Percentiles rank a stretch among this genome's conserved stretches.
Conservation (phyloP, 257 asterid genomes). For the Solanum peruvianum region DNA sequence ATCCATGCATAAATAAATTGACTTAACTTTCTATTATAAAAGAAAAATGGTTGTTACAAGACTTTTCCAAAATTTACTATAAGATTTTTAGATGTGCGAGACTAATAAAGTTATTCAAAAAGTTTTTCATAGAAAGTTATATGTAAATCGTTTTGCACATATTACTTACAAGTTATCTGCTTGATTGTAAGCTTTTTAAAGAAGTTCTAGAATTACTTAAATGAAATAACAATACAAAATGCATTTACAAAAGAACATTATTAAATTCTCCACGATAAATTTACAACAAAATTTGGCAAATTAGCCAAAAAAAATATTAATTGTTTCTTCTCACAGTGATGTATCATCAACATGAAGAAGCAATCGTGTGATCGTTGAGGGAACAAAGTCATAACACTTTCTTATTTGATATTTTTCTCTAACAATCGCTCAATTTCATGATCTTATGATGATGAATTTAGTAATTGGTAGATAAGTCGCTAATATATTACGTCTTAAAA, state of each 20-base stretch:
- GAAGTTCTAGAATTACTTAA: too few species aligned
- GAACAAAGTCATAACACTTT: too few species aligned
- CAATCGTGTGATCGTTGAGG: background rate
- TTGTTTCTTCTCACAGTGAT: background rate
- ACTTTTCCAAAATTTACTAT: too few species aligned
- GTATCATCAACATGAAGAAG: background rate
- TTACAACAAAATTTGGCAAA: too few species aligned
- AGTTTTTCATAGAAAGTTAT: too few species aligned
- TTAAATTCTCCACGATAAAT: background rate
- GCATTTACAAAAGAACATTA: too few species aligned
- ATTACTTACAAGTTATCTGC: background rate
- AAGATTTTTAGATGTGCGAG: background rate
- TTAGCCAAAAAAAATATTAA: background rate
- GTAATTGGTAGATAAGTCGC: background rate
- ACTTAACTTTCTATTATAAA: background rate
- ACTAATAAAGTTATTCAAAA: too few species aligned
- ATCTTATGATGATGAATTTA: background rate
- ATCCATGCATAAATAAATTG: background rate
- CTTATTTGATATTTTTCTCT: background rate
- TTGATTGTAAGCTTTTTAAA: background rate
- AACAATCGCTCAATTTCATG: background rate
- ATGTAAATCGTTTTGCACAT: rapidly evolving
- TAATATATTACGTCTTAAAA: too few species aligned
- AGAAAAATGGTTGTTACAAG: background rate
- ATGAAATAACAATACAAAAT: background rate